Evolutionary conservation across 2,329 filamentous ascomycete species (phyloP).

Genomic region (Apiospora rasikravindrae): DNA sequence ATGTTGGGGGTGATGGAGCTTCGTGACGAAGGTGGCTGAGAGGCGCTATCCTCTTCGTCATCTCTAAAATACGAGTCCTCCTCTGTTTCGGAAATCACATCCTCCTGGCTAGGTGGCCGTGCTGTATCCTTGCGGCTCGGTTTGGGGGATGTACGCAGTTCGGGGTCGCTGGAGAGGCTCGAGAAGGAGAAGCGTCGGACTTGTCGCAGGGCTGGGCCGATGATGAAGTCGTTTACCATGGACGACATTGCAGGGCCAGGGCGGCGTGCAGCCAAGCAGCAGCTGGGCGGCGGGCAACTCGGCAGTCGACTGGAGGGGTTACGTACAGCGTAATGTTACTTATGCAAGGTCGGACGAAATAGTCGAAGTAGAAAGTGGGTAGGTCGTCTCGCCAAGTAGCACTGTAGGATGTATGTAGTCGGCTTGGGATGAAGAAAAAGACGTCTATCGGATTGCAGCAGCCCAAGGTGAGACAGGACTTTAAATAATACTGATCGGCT

Average conservation of each 20-base stretch:
- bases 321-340: neutral
- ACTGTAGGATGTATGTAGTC: neutral
- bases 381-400: slow-evolving; percentile 17
- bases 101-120: slow-evolving; percentile 31
- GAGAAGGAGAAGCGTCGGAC: slow-evolving; percentile 64
- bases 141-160: slow-evolving; percentile 30
- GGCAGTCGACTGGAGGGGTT: slow-evolving; percentile 8
- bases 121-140: neutral
- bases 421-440: neutral
- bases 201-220: slow-evolving; percentile 70
- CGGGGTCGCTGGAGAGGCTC: slow-evolving; percentile 39
- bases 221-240: slow-evolving; percentile 68
- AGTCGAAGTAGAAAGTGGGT: slow-evolving; percentile 7
- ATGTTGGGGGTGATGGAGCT: slow-evolving; percentile 32
- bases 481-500: neutral
- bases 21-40: slow-evolving; percentile 35
- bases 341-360: slow-evolving; percentile 15
- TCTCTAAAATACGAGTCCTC: slow-evolving; percentile 34
- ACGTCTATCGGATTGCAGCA: neutral
- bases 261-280: slow-evolving; percentile 21
- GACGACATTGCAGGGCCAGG: slow-evolving; percentile 57
- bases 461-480: neutral
- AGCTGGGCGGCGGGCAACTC: slow-evolving; percentile 18
- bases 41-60: slow-evolving; percentile 31
- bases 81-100: slow-evolving; percentile 38